These are phyloP conservation scores for Boeremia exigua DNA, from an alignment of 2,329 filamentous ascomycete genomes.

Conservation along the genomic window DNA sequence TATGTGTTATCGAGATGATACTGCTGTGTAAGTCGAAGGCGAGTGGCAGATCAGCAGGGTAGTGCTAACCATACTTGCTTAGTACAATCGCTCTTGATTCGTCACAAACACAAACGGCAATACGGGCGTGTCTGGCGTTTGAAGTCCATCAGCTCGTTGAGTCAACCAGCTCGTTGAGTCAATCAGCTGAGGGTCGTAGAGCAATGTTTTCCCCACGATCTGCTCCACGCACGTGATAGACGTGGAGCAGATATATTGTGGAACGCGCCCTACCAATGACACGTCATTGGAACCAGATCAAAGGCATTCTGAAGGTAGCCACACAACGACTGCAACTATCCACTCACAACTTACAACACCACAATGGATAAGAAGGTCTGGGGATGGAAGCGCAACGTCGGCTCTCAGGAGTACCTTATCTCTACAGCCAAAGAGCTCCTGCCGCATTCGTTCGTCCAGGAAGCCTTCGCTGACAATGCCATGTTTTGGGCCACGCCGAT, in stretches of 20 bases:
- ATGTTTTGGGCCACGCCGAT: conserved; percentile 43
- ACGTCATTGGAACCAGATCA: background rate
- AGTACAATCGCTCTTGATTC: background rate
- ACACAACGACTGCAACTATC: background rate
- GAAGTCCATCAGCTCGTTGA: background rate
- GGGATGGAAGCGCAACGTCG: conserved; percentile 33
- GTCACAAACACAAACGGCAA: background rate
- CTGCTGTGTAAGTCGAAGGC: background rate
- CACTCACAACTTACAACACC: background rate
- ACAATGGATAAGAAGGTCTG: conserved; percentile 29
- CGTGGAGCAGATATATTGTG: background rate
- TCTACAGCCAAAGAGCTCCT: conserved; percentile 37
- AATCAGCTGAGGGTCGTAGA: background rate
- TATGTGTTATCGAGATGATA: background rate
- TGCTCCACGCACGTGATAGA: background rate
- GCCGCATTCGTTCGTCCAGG: conserved; percentile 38
- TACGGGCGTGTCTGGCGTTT: conserved; percentile 11
- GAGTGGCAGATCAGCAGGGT: conserved; percentile 5
- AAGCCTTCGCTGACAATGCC: conserved; percentile 33
- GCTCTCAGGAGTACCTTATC: conserved; percentile 32
- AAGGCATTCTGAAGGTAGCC: background rate
- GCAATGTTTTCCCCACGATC: background rate
- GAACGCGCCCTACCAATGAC: background rate
- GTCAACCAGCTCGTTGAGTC: background rate
- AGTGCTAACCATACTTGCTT: background rate